Percentiles rank a stretch among this genome's conserved stretches.
phyloP scores from a whole-genome alignment of 2,329 filamentous ascomycete species.

The Acephala macrosclerotiorum region DNA sequence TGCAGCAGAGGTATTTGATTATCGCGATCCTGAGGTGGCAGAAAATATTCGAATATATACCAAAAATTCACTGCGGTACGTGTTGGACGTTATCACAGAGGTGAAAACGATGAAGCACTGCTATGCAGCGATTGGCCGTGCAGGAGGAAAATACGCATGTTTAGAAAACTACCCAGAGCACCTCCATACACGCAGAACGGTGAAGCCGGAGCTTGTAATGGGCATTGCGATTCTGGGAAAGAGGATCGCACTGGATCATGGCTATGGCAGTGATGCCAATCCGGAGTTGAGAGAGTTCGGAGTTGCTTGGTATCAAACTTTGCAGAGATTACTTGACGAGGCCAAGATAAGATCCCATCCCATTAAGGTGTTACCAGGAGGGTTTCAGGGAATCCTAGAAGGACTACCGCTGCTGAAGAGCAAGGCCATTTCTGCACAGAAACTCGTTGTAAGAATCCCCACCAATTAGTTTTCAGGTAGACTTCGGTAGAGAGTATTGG shows the following conservation, averaged over 20 bases:
- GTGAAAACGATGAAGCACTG: constrained; percentile 45
- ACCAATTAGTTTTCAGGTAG: too few relatives aligned
- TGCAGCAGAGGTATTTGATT: constrained; percentile 52
- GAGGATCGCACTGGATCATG: constrained; percentile 33
- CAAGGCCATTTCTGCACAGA: too few relatives aligned
- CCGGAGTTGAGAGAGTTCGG: constrained; percentile 23
- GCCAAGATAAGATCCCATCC: constrained; percentile 45
- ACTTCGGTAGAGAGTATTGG: too few relatives aligned
- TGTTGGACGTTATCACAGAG: constrained; percentile 49
- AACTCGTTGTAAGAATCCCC: too few relatives aligned
- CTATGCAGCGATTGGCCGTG: constrained; percentile 47
- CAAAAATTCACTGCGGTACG: constrained; percentile 46
- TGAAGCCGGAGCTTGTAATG: constrained; percentile 43
- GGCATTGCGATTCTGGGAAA: constrained; percentile 41
- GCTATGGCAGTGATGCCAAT: constrained; percentile 32
- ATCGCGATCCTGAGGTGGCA: constrained; percentile 43
- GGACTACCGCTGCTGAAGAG: constrained; percentile 24
- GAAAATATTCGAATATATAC: constrained; percentile 49
- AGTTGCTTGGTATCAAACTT: constrained; percentile 14
- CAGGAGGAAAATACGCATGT: constrained; percentile 40
- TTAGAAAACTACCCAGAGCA: constrained; percentile 25
- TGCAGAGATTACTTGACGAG: constrained; percentile 42
- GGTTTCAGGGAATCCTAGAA: constrained; percentile 25
- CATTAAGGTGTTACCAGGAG: constrained; percentile 7
- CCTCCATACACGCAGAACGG: constrained; percentile 18